Percentiles rank a stretch among this genome's conserved stretches.
These are phyloP conservation scores for Kuraishia borneana DNA, from an alignment of 805 yeast species.

Conservation along the genomic window DNA sequence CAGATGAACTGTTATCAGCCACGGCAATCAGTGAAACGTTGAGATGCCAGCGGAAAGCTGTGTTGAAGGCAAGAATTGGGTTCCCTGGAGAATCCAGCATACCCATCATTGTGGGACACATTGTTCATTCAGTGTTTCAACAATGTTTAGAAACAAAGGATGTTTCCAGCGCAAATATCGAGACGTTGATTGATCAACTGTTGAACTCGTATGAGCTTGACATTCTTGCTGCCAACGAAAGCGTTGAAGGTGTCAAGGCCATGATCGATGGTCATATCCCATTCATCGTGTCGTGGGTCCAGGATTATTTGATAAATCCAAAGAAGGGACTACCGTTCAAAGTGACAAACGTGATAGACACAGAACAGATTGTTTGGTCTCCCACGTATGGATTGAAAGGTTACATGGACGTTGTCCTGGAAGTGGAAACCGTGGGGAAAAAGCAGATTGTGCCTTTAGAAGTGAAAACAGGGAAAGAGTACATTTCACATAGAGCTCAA, in stretches of 20 bases:
- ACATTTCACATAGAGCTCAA: conserved; percentile 73
- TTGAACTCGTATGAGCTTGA: conserved; percentile 18
- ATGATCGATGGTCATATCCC: conserved; percentile 36
- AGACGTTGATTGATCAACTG: conserved; percentile 16
- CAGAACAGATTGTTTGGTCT: conserved; percentile 89
- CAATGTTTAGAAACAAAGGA: conserved; percentile 29
- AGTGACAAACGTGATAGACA: conserved; percentile 58
- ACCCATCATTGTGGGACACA: conserved; percentile 70
- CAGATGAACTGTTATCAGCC: conserved; percentile 74
- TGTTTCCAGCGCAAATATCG: conserved; percentile 27
- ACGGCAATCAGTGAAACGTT: conserved; percentile 73
- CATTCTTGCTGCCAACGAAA: conserved; percentile 46
- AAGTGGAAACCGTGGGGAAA: conserved; percentile 34
- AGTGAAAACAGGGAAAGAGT: conserved; percentile 72
- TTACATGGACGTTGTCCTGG: conserved; percentile 77
- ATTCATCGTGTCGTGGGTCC: conserved; percentile 42
- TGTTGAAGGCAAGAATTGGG: conserved; percentile 42
- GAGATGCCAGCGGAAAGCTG: conserved; percentile 61
- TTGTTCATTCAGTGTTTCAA: conserved; percentile 72
- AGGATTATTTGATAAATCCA: conserved; percentile 26
- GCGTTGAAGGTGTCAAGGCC: conserved; percentile 27
- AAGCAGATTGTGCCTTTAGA: conserved; percentile 69
- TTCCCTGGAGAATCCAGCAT: conserved; percentile 54
- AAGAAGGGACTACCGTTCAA: conserved; percentile 31
- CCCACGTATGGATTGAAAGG: conserved; percentile 88